These are phyloP conservation scores for Helianthus tuberosus DNA, from an alignment of 129 eudicot species.

Conservation along the genomic window DNA sequence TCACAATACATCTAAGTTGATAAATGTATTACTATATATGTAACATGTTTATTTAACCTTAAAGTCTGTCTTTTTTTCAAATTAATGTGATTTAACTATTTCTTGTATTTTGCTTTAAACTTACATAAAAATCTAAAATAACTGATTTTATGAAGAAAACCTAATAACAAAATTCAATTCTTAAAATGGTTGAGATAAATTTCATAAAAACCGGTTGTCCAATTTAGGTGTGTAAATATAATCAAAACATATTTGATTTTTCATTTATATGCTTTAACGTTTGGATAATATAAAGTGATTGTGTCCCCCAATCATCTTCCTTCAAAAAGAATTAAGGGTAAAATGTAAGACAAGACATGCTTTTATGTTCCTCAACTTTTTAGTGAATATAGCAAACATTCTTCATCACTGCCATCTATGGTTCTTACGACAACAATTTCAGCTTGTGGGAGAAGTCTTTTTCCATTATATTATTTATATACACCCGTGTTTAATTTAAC, in stretches of 20 bases:
- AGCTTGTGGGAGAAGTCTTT: slow-evolving; percentile 22
- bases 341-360: slow-evolving; percentile 24
- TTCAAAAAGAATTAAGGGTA: slow-evolving; percentile 13
- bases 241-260: neutral
- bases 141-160: no score
- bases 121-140: no score
- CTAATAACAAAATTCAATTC: neutral
- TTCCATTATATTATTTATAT: neutral
- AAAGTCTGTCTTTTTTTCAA: no score
- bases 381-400: neutral
- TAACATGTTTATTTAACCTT: no score
- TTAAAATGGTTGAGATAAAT: neutral
- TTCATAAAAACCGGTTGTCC: neutral
- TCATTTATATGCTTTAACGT: neutral
- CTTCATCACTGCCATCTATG: slow-evolving; percentile 14
- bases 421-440: slow-evolving; percentile 16
- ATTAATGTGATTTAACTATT: no score
- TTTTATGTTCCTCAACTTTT: slow-evolving; percentile 17
- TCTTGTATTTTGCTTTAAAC: no score
- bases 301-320: slow-evolving; percentile 21
- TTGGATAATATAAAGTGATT: slow-evolving; percentile 17
- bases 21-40: no score
- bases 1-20: no score
- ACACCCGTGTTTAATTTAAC: neutral
- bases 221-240: neutral